These are phyloP conservation scores for Lactifluus volemus DNA, from an alignment of 768 basidiomycete genomes.

Conservation along the genomic window DNA sequence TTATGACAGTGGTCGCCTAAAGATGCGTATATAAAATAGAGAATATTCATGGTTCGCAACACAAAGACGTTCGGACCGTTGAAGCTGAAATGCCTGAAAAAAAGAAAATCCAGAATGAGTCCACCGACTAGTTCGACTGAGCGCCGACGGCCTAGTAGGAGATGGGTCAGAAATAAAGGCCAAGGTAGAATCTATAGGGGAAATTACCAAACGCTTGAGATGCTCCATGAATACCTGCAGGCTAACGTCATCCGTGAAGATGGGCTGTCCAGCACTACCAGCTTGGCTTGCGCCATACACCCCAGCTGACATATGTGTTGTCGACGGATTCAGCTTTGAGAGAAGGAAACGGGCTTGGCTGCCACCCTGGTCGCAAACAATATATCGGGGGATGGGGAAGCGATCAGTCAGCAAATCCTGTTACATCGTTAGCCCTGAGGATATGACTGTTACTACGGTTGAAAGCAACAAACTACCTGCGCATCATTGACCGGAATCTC, in stretches of 20 bases:
- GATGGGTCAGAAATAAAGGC: background rate
- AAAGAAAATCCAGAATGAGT: background rate
- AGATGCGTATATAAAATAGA: constrained; percentile 15
- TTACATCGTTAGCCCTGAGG: background rate
- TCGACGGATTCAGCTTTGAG: constrained; percentile 94
- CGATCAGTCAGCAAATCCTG: constrained; percentile 93
- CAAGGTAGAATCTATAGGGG: background rate
- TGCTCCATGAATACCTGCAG: constrained; percentile 98
- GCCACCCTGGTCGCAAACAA: constrained; percentile 96
- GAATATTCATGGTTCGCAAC: constrained; percentile 8
- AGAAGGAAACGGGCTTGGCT: constrained; percentile 97
- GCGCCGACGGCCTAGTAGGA: constrained; percentile 18
- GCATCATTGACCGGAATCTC: constrained; percentile 84
- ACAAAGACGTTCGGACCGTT: background rate
- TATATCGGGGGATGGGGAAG: constrained; percentile 95
- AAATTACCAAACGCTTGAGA: constrained; percentile 77
- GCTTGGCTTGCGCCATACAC: constrained; percentile 79
- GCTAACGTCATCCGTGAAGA: constrained; percentile 98
- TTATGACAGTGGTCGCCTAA: constrained; percentile 5
- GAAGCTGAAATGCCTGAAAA: constrained; percentile 1
- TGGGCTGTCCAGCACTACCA: constrained; percentile 72
- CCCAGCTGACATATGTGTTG: constrained; percentile 88
- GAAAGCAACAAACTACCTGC: constrained; percentile 40
- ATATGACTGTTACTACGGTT: background rate
- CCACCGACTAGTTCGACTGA: constrained; percentile 17